Base-by-base conservation (phyloP, 805 yeast species). In the Sugiyamaella marilandica region DNA sequence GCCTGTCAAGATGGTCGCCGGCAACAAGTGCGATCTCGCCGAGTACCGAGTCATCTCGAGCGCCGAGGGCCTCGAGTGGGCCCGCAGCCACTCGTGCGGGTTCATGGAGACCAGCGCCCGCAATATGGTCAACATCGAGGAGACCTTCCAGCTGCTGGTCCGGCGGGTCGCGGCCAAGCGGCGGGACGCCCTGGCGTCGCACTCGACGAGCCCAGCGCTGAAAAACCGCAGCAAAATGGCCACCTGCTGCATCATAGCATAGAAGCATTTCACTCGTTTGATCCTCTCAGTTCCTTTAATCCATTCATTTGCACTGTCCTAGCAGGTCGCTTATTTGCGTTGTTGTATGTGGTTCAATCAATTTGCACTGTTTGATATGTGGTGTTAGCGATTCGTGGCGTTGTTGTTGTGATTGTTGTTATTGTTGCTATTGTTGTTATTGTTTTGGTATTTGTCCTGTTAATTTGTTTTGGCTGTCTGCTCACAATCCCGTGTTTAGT, bases 61-160 rank as follows among this genome's bases (percentile, higher is more conserved):
- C 33, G 76, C 71, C 13, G 84, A 82, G 64, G 84, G 82, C 10
- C 59, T 69, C 36, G 65, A 65, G 41, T 74, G 87, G 62, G 91
- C 92, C 36, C 75, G 77, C 54, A 72, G 75, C 52, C 82, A 84
- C 61, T 74, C 75, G 51, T 77, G 84, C 53, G 87, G 87, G 39
- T 90, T 89, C 67, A 78, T 88, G 68, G 97, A 90, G 70, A 89
- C 97, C 3, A 81, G 89, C 47, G 96, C 97, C 14, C 88, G 88
- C 67, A 86, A 85, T 62, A 84, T 87, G 61, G 82, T 85, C 62
- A 87, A 90, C 61, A 95, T 90, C 41, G 92, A 85, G 64, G 85
- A 82, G 63, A 83, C 89, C 0, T 85, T 85, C 65, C 81, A 76
- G 60, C 81, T 80, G 36, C 67, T 85, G 58, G 87, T 84, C 13